Percentiles rank a stretch among this genome's conserved stretches.
Evolutionary conservation across 1,284 basidiomycete genomes (phyloP).

Genomic region (Phylloporus sp.): DNA sequence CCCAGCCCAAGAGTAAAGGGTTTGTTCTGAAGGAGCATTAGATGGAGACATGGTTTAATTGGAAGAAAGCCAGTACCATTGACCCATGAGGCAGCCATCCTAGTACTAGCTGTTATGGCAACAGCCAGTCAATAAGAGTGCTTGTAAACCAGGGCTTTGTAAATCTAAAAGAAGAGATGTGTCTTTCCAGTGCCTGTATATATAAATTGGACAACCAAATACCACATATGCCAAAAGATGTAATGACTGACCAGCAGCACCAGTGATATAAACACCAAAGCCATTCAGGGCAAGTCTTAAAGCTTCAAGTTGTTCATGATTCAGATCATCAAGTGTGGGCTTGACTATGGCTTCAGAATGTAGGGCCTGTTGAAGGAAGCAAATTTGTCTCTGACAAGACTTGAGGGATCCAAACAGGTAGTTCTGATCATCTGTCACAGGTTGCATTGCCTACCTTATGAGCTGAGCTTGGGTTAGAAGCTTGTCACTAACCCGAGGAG

Average conservation of each 20-base stretch:
- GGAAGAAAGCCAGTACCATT: background rate
- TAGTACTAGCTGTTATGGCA: background rate
- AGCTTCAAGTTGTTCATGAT: background rate
- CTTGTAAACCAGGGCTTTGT: background rate
- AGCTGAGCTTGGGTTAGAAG: too few species aligned
- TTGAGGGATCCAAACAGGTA: background rate
- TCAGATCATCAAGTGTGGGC: background rate
- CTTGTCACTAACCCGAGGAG: too few species aligned
- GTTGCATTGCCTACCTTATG: background rate
- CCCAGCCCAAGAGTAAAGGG: background rate
- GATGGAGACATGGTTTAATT: background rate
- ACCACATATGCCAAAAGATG: background rate
- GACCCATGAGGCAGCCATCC: background rate
- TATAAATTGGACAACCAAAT: too few species aligned
- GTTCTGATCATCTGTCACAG: background rate
- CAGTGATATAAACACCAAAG: background rate
- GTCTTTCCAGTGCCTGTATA: background rate
- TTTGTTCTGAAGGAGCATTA: background rate
- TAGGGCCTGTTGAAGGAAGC: background rate
- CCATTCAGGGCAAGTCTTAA: background rate
- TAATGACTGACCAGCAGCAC: background rate
- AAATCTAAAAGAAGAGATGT: background rate
- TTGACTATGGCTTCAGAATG: background rate
- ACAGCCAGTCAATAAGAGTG: background rate
- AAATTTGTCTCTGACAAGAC: background rate